Conservation (phyloP, 768 basidiomycete genomes). For the Trametes sanguinea region DNA sequence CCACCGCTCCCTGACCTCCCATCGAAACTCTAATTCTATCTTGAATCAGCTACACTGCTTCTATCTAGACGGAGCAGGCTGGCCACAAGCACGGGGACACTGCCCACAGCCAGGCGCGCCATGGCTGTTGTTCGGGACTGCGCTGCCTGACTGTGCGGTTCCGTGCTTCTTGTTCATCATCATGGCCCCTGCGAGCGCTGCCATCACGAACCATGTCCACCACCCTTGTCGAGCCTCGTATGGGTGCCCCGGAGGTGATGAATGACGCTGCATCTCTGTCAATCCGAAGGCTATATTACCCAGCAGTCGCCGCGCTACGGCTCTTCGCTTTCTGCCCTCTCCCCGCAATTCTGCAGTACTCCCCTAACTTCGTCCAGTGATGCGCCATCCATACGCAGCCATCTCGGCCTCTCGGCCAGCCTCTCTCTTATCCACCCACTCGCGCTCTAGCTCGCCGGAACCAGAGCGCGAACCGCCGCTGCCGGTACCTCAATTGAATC, state of each 20-base stretch:
- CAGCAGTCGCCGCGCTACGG: too few species aligned
- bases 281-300: too few species aligned
- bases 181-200: background rate
- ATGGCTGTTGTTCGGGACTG: background rate
- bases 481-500: background rate
- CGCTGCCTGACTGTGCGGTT: background rate
- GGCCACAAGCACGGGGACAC: background rate
- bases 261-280: too few species aligned
- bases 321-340: background rate
- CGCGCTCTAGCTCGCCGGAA: background rate
- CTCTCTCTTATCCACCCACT: constrained; percentile 1
- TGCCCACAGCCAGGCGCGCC: background rate
- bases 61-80: background rate
- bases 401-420: constrained; percentile 1
- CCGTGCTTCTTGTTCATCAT: constrained; percentile 4
- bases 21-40: background rate
- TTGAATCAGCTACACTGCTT: background rate
- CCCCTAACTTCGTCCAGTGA: background rate
- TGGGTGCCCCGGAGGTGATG: too few species aligned
- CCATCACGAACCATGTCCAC: background rate
- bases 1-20: too few species aligned
- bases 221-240: background rate
- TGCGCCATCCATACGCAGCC: constrained; percentile 13
- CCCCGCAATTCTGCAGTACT: background rate
- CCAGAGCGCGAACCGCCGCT: background rate